Evolutionary conservation across 164 flowering plant species (phyloP), one percentile per base, ranked within the genome.

Genomic region (Euptelea pleiosperma): DNA sequence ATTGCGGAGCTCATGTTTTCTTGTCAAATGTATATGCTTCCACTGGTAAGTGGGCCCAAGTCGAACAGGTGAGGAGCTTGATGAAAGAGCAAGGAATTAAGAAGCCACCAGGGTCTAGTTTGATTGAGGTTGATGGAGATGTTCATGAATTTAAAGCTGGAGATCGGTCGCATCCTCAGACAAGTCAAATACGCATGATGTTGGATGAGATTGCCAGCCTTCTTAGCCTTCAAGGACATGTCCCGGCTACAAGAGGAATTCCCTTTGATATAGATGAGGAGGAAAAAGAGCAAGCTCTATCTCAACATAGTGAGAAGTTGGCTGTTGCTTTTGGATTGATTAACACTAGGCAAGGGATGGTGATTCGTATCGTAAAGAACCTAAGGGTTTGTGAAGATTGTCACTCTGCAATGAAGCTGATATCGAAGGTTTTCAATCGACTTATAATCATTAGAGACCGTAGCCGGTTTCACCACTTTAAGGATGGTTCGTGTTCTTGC

Each of bases 311-410:
- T 37, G 69, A 61, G 59, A 70, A 70, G 48, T 21, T 65, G 50
- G 70, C 74, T 16, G 61, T 70, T 57, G 70, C 70, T 44, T 65
- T 70, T 70, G 66, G 67, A 21, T 65, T 65, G 67, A 61, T 70
- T 25, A 70, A 61, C 55, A 61, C 67, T 12, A 65, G n/a, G 25
- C 66, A 50, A 52, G 63, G 66, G 53, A 19, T 41, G 40, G 34
- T 41, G 9, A 31, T 70, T 36, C 66, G 58, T 16, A 52, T 65
- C 28, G 73, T 70, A 55, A 70, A 70, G 62, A 70, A 70, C 47
- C 47, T 65, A 14, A 57, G 74, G 47, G 67, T 65, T 24, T 70
- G 74, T 25, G 60, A 47, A 28, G 70, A 65, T 65, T 70, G 74
- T 46, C 66, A 70, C 26, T 61, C 73, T 30, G 53, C 66, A 28